Evolutionary conservation across 169 alveolate species (phyloP), one percentile per base, ranked within the genome.

Genomic region (Cryptosporidium tyzzeri): DNA sequence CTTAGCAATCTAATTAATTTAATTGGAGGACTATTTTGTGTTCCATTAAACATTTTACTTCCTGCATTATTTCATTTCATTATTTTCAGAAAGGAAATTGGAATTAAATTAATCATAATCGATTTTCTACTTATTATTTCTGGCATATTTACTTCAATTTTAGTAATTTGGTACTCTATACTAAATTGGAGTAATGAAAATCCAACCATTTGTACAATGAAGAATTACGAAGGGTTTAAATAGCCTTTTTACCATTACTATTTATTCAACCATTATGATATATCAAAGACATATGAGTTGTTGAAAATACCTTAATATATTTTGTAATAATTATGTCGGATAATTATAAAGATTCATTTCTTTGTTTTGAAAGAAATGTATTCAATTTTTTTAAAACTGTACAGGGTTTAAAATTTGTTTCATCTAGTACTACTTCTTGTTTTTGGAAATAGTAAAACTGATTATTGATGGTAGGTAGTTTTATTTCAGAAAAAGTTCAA

Each of bases 21-120:
- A 33, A 65, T 80, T 44, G 87, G 87, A 31, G 87, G 87, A 29
- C 50, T 80, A 21, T 80, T 80, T 65, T 80, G 87, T 62, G 87
- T 80, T 37, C 87, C 87, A 16, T 45, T 80, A 21, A 80, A 80
- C 41, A 80, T 65, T 62, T 37, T 80, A 8, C 74, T 80, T 23
- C 87, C 87, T 23, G 73, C 87, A 62, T 31, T 80, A 45, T 80
- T 80, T 61, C 75, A 80, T 62, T 33, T 80, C 16, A 62, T 80
- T 41, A 61, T 80, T 29, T 80, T 80, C 51, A 80, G 75, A 80
- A 80, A 80, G 39, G 69, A 80, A 45, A 14, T 80, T 2, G 39
- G 51, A 35, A 62, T 80, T 18, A n/a, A 39, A 65, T 23, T 58
- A 7, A 39, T 80, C 8, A 44, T 80, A 80, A 35, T 80, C 23